Evolutionary conservation across 2,329 filamentous ascomycete species (phyloP).

Genomic region (Neoscytalidium dimidiatum): DNA sequence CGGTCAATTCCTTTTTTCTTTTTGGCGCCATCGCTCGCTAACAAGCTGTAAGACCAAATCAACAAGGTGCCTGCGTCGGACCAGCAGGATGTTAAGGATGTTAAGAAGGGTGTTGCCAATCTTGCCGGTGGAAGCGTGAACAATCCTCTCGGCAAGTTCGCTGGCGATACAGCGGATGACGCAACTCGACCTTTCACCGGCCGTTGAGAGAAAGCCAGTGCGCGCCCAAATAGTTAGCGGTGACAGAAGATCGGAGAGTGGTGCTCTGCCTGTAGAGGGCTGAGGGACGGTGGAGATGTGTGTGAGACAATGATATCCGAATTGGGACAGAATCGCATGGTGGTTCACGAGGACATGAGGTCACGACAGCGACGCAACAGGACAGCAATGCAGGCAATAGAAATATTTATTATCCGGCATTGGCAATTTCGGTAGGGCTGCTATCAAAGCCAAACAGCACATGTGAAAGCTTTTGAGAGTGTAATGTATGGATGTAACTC

Average conservation of each 20-base stretch:
- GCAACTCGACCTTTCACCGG: conserved; percentile 40
- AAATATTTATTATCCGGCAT: background rate
- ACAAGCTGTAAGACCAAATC: conserved; percentile 35
- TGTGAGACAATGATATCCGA: background rate
- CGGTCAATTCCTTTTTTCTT: background rate
- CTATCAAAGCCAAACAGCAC: too few species aligned
- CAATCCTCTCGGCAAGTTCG: conserved; percentile 39
- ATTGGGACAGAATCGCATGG: background rate
- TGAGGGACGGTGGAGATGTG: background rate
- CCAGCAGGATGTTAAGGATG: conserved; percentile 38
- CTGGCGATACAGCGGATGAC: conserved; percentile 38
- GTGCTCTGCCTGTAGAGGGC: background rate
- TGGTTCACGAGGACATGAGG: conserved; percentile 10
- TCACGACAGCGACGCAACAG: background rate
- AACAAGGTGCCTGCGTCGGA: conserved; percentile 41
- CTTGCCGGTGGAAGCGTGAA: conserved; percentile 35
- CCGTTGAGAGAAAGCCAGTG: conserved; percentile 30
- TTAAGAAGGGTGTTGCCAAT: conserved; percentile 40
- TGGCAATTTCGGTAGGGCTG: background rate
- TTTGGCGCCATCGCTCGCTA: background rate
- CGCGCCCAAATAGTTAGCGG: too few species aligned
- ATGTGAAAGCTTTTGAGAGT: too few species aligned
- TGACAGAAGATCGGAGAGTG: too few species aligned
- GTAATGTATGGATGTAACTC: too few species aligned
- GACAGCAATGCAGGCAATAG: background rate